Conservation (phyloP, 1,284 basidiomycete genomes). For the Cystobasidium pallidum region DNA sequence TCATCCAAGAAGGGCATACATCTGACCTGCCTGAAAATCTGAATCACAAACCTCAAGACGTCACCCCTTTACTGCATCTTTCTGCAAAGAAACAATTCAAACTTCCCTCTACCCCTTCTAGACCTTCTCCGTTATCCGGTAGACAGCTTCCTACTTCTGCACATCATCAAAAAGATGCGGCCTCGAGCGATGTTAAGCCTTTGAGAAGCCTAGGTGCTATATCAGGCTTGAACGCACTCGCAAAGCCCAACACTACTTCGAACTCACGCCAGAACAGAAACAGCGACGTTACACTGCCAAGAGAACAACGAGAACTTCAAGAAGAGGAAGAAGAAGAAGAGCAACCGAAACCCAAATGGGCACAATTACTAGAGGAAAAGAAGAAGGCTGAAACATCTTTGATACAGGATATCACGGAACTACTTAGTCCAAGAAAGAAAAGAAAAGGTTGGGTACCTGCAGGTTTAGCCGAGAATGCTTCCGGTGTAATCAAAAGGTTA, state of each 20-base stretch:
- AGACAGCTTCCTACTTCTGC: background rate
- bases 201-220: slow-evolving; percentile 12
- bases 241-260: background rate
- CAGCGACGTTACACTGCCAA: background rate
- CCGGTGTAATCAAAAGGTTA: slow-evolving; percentile 34
- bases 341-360: slow-evolving; percentile 22
- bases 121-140: slow-evolving; percentile 15
- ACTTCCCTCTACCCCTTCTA: slow-evolving; percentile 14
- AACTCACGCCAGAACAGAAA: background rate
- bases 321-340: background rate
- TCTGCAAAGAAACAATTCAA: slow-evolving; percentile 19
- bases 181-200: slow-evolving; percentile 16
- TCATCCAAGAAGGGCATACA: background rate
- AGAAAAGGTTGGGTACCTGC: slow-evolving; percentile 39
- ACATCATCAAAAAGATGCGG: background rate
- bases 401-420: slow-evolving; percentile 31
- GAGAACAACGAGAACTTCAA: background rate
- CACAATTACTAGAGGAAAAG: slow-evolving; percentile 14
- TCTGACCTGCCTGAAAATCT: background rate
- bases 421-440: slow-evolving; percentile 41
- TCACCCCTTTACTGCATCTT: slow-evolving; percentile 4
- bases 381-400: background rate
- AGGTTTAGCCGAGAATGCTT: slow-evolving; percentile 31
- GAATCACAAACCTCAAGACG: background rate
- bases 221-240: slow-evolving; percentile 10